A percentile compares a stretch with the other conserved stretches of the same genome.
These are phyloP conservation scores for Tylopilus balloui DNA, from an alignment of 768 basidiomycete genomes.

Conservation along the genomic window DNA sequence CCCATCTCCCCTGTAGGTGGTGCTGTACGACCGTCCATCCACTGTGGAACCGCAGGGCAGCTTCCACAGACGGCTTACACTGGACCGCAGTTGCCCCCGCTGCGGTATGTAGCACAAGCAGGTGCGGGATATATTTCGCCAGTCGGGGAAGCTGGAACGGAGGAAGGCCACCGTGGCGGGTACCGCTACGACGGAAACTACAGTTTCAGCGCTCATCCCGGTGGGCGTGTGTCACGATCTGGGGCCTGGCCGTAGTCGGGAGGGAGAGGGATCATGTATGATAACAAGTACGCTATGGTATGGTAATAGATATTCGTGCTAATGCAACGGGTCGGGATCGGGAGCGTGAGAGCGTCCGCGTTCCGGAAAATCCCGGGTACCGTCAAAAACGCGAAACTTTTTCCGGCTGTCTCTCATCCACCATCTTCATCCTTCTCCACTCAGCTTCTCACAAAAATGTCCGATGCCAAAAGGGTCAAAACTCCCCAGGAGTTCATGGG, in stretches of 20 bases:
- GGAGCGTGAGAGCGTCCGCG: slow-evolving; percentile 25
- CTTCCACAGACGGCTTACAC: slow-evolving; percentile 16
- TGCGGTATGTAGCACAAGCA: slow-evolving; percentile 24
- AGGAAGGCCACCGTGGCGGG: slow-evolving; percentile 19
- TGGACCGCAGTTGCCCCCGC: slow-evolving; percentile 25
- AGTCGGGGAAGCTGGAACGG: slow-evolving; percentile 6
- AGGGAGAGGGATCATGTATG: slow-evolving; percentile 13
- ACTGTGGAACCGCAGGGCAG: slow-evolving; percentile 14
- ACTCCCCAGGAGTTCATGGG: slow-evolving; percentile 87
- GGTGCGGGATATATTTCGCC: slow-evolving; percentile 24
- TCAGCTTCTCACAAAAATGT: slow-evolving; percentile 64
- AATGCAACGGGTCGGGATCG: slow-evolving; percentile 15
- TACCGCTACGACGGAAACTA: slow-evolving; percentile 27
- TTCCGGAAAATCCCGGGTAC: slow-evolving; percentile 31
- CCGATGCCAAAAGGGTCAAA: slow-evolving; percentile 82
- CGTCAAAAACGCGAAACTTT: slow-evolving; percentile 47
- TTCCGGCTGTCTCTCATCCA: slow-evolving; percentile 42
- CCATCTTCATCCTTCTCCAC: slow-evolving; percentile 43
- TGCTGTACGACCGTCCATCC: slow-evolving; percentile 10
- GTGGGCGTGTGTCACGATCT: slow-evolving; percentile 24
- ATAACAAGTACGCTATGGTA: slow-evolving; percentile 10
- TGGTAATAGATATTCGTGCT: too few relatives aligned
- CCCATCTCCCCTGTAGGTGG: slow-evolving; percentile 25
- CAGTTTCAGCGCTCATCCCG: slow-evolving; percentile 15
- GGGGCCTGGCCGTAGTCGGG: slow-evolving; percentile 27